Evolutionary conservation across 2,329 filamentous ascomycete species (phyloP).

Genomic region (Ascochyta koolunga): DNA sequence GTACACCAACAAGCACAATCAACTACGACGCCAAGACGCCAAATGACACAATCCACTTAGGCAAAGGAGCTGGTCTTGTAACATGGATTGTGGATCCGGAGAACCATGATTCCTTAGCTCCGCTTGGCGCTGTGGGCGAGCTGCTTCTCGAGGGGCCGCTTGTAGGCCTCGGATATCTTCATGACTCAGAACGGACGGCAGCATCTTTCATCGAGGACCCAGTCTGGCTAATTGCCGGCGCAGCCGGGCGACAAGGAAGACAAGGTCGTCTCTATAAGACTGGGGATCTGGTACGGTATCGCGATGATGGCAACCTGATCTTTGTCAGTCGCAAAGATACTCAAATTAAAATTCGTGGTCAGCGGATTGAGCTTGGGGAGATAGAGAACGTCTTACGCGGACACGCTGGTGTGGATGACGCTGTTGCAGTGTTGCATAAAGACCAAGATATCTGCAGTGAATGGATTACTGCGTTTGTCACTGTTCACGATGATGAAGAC

Average conservation of each 20-base stretch:
- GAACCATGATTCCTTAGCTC: constrained; percentile 8
- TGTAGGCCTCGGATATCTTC: constrained; percentile 22
- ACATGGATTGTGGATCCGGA: constrained; percentile 48
- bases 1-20: not conserved
- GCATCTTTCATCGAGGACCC: constrained; percentile 22
- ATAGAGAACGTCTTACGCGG: constrained; percentile 15
- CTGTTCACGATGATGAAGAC: too few relatives aligned
- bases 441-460: too few relatives aligned
- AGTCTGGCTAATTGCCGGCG: not conserved
- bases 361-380: constrained; percentile 28
- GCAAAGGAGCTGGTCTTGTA: constrained; percentile 39
- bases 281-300: constrained; percentile 27
- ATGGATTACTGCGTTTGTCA: too few relatives aligned
- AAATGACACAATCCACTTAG: constrained; percentile 56
- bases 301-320: constrained; percentile 20
- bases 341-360: constrained; percentile 31
- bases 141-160: constrained; percentile 62
- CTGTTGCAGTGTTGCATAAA: too few relatives aligned
- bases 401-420: too few relatives aligned
- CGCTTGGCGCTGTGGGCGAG: constrained; percentile 45
- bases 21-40: constrained; percentile 42
- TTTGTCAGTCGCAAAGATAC: constrained; percentile 29
- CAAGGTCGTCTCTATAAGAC: constrained; percentile 25
- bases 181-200: constrained; percentile 18
- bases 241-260: not conserved